Evolutionary conservation across 805 yeast species (phyloP), one percentile per base, ranked within the genome.

Genomic region (Nakazawaea populi): DNA sequence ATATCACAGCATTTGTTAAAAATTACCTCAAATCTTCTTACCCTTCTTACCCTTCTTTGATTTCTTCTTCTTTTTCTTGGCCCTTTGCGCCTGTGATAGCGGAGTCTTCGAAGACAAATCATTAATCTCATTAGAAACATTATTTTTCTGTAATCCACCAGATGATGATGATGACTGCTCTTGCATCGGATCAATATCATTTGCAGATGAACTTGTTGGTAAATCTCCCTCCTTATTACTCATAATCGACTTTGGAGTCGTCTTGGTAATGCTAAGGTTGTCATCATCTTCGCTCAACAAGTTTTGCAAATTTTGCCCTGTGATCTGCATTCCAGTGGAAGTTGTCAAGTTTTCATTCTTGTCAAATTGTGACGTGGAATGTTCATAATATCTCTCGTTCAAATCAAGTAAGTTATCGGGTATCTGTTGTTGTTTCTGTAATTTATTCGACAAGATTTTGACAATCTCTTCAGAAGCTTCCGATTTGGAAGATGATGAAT

Each of bases 381-480:
- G 49, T 44, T 51, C 53, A 30, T 51, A 51, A 18, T 34, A 32
- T 31, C 53, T n/a, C 43, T 51, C 45, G 38, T 51, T 51, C 28
- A 51, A 46, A 28, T 46, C 29, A 24, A 51, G 35, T 24, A 51
- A 18, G 8, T 37, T 36, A 39, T 51, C 53, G 5, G 53, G 53
- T 14, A 51, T 51, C 36, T 51, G 41, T 28, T 46, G 47, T 28
- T 46, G 53, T 6, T 46, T 46, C 18, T 45, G 18, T 27, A 50
- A n/a, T 18, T 46, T 36, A 18, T 41, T 29, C 7, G 47, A 38
- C 5, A 46, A 32, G 3, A 45, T 34, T 24, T 41, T 41, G 14
- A 35, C 40, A 3, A 45, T 14, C 34, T 49, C 45, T 6, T 49
- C 46, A 10, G 53, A 46, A 29, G 44, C 27, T n/a, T 49, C 46